Evolutionary conservation across 2,329 filamentous ascomycete species (phyloP).

Genomic region (Pseudocercospora crystallina): DNA sequence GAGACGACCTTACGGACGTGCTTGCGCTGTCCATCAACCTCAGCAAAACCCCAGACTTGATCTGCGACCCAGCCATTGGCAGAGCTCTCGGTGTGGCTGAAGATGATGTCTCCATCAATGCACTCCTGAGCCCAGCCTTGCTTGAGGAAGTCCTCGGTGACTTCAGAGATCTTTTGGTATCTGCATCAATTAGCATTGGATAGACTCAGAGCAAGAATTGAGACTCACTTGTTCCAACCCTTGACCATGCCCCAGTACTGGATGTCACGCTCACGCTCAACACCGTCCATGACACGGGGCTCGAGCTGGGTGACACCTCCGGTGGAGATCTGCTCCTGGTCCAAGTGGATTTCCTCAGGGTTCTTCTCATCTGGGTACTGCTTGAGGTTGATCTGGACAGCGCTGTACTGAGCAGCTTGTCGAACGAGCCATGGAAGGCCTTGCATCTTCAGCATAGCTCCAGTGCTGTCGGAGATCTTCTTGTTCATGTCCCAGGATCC

Average conservation of each 20-base stretch:
- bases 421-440: constrained; percentile 41
- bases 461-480: constrained; percentile 65
- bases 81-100: constrained; percentile 52
- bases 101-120: constrained; percentile 41
- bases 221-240: constrained; percentile 51
- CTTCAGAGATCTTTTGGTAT: constrained; percentile 40
- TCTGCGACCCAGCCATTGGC: constrained; percentile 55
- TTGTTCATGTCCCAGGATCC: constrained; percentile 78
- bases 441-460: constrained; percentile 66
- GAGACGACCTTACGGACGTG: constrained; percentile 40
- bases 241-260: constrained; percentile 74
- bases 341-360: constrained; percentile 21
- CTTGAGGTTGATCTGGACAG: constrained; percentile 63
- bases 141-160: constrained; percentile 49
- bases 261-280: constrained; percentile 67
- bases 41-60: constrained; percentile 53
- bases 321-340: constrained; percentile 65
- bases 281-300: constrained; percentile 57
- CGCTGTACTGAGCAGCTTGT: constrained; percentile 63
- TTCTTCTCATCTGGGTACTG: constrained; percentile 51
- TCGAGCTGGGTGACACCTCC: constrained; percentile 69
- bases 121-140: constrained; percentile 61
- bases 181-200: constrained; percentile 18
- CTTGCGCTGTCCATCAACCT: constrained; percentile 42
- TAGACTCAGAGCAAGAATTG: not conserved